Evolutionary conservation across 331 rosid genomes (phyloP).

Genomic region (Acacia concinna): DNA sequence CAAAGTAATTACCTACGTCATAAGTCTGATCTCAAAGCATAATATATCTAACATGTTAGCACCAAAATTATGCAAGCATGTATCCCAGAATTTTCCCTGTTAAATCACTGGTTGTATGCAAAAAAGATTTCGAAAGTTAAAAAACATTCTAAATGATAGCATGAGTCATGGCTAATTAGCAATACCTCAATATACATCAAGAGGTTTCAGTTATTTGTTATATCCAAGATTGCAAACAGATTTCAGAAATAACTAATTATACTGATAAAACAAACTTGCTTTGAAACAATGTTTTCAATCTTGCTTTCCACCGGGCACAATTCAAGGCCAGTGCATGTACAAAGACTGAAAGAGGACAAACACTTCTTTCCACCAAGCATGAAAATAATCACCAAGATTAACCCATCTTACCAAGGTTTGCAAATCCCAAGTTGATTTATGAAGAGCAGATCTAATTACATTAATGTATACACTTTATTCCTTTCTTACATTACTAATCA

Average conservation of each 20-base stretch:
- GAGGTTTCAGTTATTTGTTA: neutral
- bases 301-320: neutral
- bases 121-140: constrained; percentile 4
- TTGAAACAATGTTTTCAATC: neutral
- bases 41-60: neutral
- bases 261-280: constrained; percentile 1
- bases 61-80: neutral
- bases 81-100: constrained; percentile 7
- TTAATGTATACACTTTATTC: neutral
- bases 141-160: neutral
- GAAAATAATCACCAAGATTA: neutral
- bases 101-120: neutral
- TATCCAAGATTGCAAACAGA: constrained; percentile 3
- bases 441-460: neutral
- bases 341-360: neutral
- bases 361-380: neutral
- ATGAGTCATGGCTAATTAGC: neutral
- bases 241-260: neutral
- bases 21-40: neutral
- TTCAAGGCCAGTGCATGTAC: neutral
- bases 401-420: neutral
- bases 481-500: neutral
- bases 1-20: neutral
- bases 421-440: neutral
- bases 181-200: neutral